Conservation (phyloP, 1,284 basidiomycete genomes). For the Taiwanofungus camphoratus region DNA sequence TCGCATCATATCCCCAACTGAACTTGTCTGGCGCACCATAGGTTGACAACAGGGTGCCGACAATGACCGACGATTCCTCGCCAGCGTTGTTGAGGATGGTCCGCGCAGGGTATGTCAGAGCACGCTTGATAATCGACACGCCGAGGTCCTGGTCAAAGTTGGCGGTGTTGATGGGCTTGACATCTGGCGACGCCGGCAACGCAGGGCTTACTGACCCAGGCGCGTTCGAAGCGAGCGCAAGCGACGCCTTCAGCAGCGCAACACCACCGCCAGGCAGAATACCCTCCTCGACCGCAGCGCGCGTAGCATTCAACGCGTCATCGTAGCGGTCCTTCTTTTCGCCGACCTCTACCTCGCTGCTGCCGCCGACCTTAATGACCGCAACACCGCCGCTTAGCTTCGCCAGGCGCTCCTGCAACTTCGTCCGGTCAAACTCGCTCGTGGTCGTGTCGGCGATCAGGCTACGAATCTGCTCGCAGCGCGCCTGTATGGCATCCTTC, state of each 20-base stretch:
- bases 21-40: slow-evolving; percentile 69
- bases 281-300: slow-evolving; percentile 97
- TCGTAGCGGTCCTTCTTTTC: slow-evolving; percentile 99
- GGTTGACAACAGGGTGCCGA: slow-evolving; percentile 76
- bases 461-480: slow-evolving; percentile 93
- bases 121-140: slow-evolving; percentile 88
- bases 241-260: slow-evolving; percentile 85
- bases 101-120: slow-evolving; percentile 79
- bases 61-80: slow-evolving; percentile 91
- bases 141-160: slow-evolving; percentile 99
- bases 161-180: slow-evolving; percentile 64
- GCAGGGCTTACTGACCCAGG: slow-evolving; percentile 31
- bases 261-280: slow-evolving; percentile 96
- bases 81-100: slow-evolving; percentile 95
- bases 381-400: slow-evolving; percentile 96
- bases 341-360: slow-evolving; percentile 92
- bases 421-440: slow-evolving; percentile 91
- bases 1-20: slow-evolving; percentile 87
- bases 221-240: slow-evolving; percentile 63
- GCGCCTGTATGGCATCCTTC: slow-evolving; percentile 80
- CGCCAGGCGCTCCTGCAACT: slow-evolving; percentile 95
- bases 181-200: slow-evolving; percentile 39
- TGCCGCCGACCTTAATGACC: slow-evolving; percentile 96
- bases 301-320: slow-evolving; percentile 95
- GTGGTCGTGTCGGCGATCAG: slow-evolving; percentile 83